These are phyloP conservation scores for Eustoma russellianum DNA, from an alignment of 257 asterid genomes.

Conservation along the genomic window DNA sequence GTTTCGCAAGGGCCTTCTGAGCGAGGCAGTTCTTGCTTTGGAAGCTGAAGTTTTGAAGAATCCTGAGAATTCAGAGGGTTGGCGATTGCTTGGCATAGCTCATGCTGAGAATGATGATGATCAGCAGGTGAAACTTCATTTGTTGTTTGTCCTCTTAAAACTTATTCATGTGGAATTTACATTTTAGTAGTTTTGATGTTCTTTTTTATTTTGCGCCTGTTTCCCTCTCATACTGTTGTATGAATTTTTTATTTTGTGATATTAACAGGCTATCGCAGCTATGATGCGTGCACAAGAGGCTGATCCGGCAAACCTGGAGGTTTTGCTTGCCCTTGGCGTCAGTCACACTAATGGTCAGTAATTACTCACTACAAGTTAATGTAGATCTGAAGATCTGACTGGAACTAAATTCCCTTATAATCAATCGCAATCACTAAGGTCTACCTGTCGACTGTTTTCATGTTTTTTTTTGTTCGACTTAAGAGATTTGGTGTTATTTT, in stretches of 20 bases:
- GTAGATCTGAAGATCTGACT: slow-evolving; percentile 6
- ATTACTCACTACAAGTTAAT: slow-evolving; percentile 6
- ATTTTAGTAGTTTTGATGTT: neutral
- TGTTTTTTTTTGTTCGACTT: too few species aligned
- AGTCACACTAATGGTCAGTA: slow-evolving; percentile 97
- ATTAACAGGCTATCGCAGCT: slow-evolving; percentile 94
- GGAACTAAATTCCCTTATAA: too few species aligned
- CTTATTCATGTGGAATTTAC: slow-evolving; percentile 1
- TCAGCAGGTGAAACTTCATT: slow-evolving; percentile 58
- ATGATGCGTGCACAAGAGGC: slow-evolving; percentile 99
- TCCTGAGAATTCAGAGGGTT: slow-evolving; percentile 93
- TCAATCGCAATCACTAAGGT: too few species aligned
- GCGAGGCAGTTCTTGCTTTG: slow-evolving; percentile 99
- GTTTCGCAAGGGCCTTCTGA: slow-evolving; percentile 95
- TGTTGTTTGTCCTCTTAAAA: neutral
- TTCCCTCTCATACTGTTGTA: neutral
- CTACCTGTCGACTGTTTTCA: too few species aligned
- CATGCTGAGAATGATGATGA: slow-evolving; percentile 99
- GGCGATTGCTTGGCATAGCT: slow-evolving; percentile 97
- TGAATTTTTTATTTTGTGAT: neutral
- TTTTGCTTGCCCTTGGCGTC: slow-evolving; percentile 97
- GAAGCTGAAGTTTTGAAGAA: slow-evolving; percentile 99
- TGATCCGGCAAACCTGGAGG: slow-evolving; percentile 93
- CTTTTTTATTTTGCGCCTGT: neutral
- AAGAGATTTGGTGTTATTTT: too few species aligned